phyloP scores from a whole-genome alignment of 2,329 filamentous ascomycete genomes.

The Teratosphaeriaceae sp. region DNA sequence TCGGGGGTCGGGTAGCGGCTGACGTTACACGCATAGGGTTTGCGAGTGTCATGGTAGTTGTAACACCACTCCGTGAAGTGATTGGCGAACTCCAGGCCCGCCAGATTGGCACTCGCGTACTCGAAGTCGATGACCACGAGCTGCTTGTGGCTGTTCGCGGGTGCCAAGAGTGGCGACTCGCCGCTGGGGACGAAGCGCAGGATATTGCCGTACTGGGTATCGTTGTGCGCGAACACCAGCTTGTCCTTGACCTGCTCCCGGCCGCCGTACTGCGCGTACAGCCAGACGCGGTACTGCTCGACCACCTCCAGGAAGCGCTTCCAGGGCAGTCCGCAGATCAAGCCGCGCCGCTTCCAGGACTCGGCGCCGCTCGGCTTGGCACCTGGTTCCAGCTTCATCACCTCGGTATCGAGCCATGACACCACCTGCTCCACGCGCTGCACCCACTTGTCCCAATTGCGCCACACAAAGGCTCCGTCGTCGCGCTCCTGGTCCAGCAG shows the following conservation, averaged over 20 bases:
- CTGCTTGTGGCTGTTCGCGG: slow-evolving; percentile 91
- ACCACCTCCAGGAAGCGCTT: slow-evolving; percentile 65
- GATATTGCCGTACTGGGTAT: slow-evolving; percentile 98
- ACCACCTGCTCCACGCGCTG: slow-evolving; percentile 57
- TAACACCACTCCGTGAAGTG: slow-evolving; percentile 98
- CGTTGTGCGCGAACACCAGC: slow-evolving; percentile 94
- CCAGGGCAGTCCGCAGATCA: slow-evolving; percentile 83
- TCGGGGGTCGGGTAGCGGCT: slow-evolving; percentile 67
- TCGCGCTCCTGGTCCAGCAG: slow-evolving; percentile 71
- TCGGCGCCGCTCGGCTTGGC: slow-evolving; percentile 37
- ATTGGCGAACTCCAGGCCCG: slow-evolving; percentile 89
- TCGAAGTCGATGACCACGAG: slow-evolving; percentile 98
- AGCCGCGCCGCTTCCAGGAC: slow-evolving; percentile 64
- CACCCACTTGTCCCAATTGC: slow-evolving; percentile 93
- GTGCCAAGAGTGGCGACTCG: slow-evolving; percentile 79
- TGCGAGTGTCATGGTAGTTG: slow-evolving; percentile 76
- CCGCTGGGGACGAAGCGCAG: slow-evolving; percentile 64
- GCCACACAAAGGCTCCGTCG: slow-evolving; percentile 75
- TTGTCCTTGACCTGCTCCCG: slow-evolving; percentile 59
- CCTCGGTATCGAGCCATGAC: slow-evolving; percentile 54
- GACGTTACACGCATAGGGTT: slow-evolving; percentile 58
- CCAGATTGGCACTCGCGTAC: slow-evolving; percentile 83
- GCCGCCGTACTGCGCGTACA: slow-evolving; percentile 67
- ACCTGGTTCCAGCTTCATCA: slow-evolving; percentile 41
- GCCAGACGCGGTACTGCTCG: slow-evolving; percentile 67